Conservation (phyloP, 148 eudicot genomes). For the Suaeda aralocaspica region DNA sequence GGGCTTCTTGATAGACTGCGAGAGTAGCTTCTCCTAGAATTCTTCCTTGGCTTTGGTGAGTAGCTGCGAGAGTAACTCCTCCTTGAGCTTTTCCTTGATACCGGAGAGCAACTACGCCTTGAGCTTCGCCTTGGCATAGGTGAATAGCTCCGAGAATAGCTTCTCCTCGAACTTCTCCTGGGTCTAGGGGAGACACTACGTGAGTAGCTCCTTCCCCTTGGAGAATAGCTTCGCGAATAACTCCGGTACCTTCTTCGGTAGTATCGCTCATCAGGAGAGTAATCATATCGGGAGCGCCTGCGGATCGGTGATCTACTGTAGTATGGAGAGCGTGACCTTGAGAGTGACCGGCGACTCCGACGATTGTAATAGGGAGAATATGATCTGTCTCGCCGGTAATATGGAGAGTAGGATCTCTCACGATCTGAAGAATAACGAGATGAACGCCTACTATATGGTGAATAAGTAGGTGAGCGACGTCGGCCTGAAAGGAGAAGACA, state of each 20-base stretch:
- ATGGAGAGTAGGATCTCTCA: slow-evolving; percentile 61
- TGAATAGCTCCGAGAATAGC: slow-evolving; percentile 47
- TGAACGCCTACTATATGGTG: slow-evolving; percentile 45
- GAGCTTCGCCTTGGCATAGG: slow-evolving; percentile 27
- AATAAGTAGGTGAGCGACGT: slow-evolving; percentile 46
- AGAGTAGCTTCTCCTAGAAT: slow-evolving; percentile 23
- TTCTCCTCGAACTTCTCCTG: slow-evolving; percentile 45
- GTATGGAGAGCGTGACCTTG: slow-evolving; percentile 33
- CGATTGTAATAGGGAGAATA: slow-evolving; percentile 43
- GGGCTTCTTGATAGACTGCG: slow-evolving; percentile 39
- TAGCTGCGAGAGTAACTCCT: slow-evolving; percentile 49
- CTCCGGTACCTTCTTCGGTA: slow-evolving; percentile 39
- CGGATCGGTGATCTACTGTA: slow-evolving; percentile 50
- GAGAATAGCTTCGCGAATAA: slow-evolving; percentile 28
- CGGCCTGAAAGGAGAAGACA: slow-evolving; percentile 34
- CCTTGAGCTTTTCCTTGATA: slow-evolving; percentile 38
- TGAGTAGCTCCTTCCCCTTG: slow-evolving; percentile 25
- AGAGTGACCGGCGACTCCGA: slow-evolving; percentile 17
- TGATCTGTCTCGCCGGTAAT: slow-evolving; percentile 35
- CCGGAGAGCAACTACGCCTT: slow-evolving; percentile 39
- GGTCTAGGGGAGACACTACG: slow-evolving; percentile 40
- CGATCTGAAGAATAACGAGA: slow-evolving; percentile 60
- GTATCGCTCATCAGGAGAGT: slow-evolving; percentile 20
- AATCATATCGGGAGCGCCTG: slow-evolving; percentile 30
- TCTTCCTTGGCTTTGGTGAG: slow-evolving; percentile 41